Evolutionary conservation across 106 monocot species (phyloP).

Genomic region (Acanthochlamys bracteata): DNA sequence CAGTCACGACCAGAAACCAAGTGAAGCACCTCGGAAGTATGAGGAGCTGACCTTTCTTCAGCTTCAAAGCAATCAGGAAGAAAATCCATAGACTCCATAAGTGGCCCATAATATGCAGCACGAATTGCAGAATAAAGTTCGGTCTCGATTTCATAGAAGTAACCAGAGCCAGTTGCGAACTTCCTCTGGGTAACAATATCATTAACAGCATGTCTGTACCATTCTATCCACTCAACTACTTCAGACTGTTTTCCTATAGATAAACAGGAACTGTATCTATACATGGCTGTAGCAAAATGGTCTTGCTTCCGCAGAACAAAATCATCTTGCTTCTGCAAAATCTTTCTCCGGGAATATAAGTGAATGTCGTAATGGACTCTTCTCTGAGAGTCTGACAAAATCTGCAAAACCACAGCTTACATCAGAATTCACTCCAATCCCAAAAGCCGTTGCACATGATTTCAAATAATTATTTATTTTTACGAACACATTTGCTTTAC

Average conservation of each 20-base stretch:
- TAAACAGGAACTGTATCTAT: constrained; percentile 30
- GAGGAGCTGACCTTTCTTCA: constrained; percentile 76
- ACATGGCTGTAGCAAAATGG: constrained; percentile 18
- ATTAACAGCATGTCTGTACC: constrained; percentile 56
- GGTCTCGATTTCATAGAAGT: constrained; percentile 58
- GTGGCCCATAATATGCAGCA: constrained; percentile 85
- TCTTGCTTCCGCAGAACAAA: no score
- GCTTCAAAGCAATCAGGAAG: constrained; percentile 95
- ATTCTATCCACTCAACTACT: constrained; percentile 79
- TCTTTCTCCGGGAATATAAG: constrained; percentile 44
- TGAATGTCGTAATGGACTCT: constrained; percentile 67
- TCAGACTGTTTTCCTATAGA: constrained; percentile 35
- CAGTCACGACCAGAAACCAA: constrained; percentile 87
- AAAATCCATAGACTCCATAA: constrained; percentile 64
- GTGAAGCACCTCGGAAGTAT: constrained; percentile 86
- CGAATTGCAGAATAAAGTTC: constrained; percentile 81
- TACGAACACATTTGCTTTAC: no score
- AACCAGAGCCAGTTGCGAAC: constrained; percentile 50
- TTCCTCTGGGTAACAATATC: constrained; percentile 56
- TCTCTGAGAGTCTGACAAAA: constrained; percentile 82
- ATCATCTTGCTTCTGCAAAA: constrained; percentile 26
- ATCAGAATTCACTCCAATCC: no score
- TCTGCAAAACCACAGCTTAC: constrained; percentile 33
- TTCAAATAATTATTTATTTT: no score
- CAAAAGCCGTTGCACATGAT: no score